Percentiles rank a stretch among this genome's conserved stretches.
phyloP scores from a whole-genome alignment of 805 yeast genomes.

The Lachancea meyersii region DNA sequence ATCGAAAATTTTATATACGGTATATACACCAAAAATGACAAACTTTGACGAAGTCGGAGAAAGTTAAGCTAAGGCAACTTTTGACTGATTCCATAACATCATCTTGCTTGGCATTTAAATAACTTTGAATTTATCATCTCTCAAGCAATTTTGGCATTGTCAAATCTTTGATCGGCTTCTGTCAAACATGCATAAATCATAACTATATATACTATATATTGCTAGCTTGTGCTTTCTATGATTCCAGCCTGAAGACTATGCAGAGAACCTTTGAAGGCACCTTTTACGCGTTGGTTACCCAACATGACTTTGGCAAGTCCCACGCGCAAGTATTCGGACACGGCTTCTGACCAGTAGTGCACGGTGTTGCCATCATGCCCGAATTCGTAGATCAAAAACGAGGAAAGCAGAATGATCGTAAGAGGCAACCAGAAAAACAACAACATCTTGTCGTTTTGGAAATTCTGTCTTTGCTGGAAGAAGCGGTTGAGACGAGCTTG shows the following conservation, averaged over 20 bases:
- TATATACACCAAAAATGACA: too few species aligned
- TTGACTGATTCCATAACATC: too few species aligned
- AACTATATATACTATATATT: background rate
- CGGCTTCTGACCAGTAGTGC: slow-evolving; percentile 25
- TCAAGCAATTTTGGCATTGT: too few species aligned
- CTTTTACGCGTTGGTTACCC: slow-evolving; percentile 46
- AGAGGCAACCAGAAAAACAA: slow-evolving; percentile 90
- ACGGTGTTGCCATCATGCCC: slow-evolving; percentile 34
- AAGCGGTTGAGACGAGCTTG: slow-evolving; percentile 35
- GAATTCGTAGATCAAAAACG: slow-evolving; percentile 36
- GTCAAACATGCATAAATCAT: slow-evolving; percentile 1
- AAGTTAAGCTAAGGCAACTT: too few species aligned
- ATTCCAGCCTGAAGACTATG: slow-evolving; percentile 5
- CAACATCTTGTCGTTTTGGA: slow-evolving; percentile 72
- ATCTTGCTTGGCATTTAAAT: too few species aligned
- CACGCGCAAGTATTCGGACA: slow-evolving; percentile 38
- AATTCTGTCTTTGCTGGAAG: slow-evolving; percentile 40
- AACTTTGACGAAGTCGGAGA: background rate
- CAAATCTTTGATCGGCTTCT: too few species aligned
- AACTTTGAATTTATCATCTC: too few species aligned
- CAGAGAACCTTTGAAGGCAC: slow-evolving; percentile 35
- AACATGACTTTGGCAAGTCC: slow-evolving; percentile 44
- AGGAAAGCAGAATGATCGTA: slow-evolving; percentile 47
- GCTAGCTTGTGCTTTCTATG: slow-evolving; percentile 3
- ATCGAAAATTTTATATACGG: too few species aligned